Base-by-base conservation (phyloP, 495 filamentous ascomycete species). In the Mycothermus thermophilus region DNA sequence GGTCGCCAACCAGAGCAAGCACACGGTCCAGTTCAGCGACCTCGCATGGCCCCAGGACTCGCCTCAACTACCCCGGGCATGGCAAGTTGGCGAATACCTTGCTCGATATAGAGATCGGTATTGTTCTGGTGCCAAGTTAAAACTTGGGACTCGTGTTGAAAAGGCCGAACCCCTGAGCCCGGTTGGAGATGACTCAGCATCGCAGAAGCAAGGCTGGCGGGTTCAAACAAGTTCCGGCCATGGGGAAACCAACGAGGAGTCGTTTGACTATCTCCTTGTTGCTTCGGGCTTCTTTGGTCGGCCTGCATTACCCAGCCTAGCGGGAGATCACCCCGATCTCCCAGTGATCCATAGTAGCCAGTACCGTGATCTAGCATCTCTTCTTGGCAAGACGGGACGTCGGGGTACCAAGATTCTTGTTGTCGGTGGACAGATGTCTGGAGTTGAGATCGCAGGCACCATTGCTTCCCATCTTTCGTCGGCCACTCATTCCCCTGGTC, bases 341-440 rank as follows among this genome's bases (percentile, higher is more conserved):
- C 64, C 60, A 0, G 51, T 74, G 16, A 47, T 75, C 5, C 81
- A 83, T 39, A 85, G 73, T 46, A 81, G 80, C 32, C 42, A 54
- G 28, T 71, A 71, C 22, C 50, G 59, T 16, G 44, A 63, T 44
- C 46, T 67, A 20, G 35, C 60, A 37, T 39, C 39, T 26, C 35
- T 71, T 28, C 14, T 67, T 10, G 41, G 41, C 4, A 54, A 41
- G 0, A 31, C 43, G 13, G 27, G n/a, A 8, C 41, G 41, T 0
- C 54, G 43, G 11, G 53, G 53, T 0, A 64, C 70, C n/a, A 80
- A 78, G 44, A 71, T 92, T 31, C 66, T 87, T 3, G 68, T 94
- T 10, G 66, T 88, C 7, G 85, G 85, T 3, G 84, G 84, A 2
- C 80, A 81, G 37, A 84, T 92, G 69, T 88, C 80, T 12, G 83